phyloP scores from a whole-genome alignment of 2,329 filamentous ascomycete species.

The Botrytis cinerea region DNA sequence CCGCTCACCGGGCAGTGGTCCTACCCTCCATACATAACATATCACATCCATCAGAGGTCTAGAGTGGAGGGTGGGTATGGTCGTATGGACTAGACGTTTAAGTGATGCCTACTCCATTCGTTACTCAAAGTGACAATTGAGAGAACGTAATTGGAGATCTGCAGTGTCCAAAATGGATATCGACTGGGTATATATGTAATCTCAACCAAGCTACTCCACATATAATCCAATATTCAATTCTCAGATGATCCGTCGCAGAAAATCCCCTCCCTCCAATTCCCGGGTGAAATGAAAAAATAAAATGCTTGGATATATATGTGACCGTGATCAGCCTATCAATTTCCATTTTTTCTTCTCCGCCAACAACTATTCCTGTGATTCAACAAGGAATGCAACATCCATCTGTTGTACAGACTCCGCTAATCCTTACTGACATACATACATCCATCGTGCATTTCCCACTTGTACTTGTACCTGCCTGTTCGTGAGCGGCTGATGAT shows the following conservation, averaged over 20 bases:
- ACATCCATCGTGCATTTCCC: not conserved
- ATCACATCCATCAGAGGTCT: not conserved
- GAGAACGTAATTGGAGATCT: not conserved
- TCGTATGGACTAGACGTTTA: not conserved
- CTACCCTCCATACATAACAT: not conserved
- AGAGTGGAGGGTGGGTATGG: not conserved
- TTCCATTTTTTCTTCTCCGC: not conserved
- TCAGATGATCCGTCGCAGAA: not conserved
- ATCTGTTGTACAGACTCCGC: slow-evolving; percentile 8
- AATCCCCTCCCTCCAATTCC: not conserved
- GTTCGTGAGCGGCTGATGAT: slow-evolving; percentile 3
- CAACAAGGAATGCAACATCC: not conserved
- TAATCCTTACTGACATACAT: not conserved
- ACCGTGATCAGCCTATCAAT: not conserved
- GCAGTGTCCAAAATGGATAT: not conserved
- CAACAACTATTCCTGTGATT: not conserved
- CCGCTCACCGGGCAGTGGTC: not conserved
- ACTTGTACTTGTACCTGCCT: not conserved
- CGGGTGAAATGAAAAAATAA: not conserved
- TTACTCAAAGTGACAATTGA: not conserved
- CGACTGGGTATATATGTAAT: not conserved
- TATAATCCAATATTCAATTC: not conserved
- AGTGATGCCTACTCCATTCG: not conserved
- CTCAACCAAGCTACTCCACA: not conserved
- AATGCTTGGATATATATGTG: not conserved